Percentiles rank a stretch among this genome's conserved stretches.
These are phyloP conservation scores for Phialemonium atrogriseum DNA, from an alignment of 2,329 filamentous ascomycete species.

Conservation along the genomic window DNA sequence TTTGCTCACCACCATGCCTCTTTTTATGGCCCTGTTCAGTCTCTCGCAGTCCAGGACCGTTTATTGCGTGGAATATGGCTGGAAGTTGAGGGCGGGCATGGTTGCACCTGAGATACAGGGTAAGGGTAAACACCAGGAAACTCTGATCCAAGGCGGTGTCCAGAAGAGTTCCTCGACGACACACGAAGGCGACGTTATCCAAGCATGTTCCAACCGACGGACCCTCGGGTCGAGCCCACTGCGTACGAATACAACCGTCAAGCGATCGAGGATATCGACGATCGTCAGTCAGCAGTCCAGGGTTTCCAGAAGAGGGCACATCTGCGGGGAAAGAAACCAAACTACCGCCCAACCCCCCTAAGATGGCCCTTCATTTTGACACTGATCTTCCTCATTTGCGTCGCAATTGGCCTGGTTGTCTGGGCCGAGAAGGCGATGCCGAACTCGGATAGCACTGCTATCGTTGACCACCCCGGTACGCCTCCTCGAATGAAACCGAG, in stretches of 20 bases:
- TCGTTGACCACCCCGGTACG: too few relatives aligned
- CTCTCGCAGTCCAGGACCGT: too few relatives aligned
- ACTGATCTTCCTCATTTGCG: slow-evolving; percentile 16
- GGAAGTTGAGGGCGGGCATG: too few relatives aligned
- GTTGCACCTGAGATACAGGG: too few relatives aligned
- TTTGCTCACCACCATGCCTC: too few relatives aligned
- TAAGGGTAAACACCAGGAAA: too few relatives aligned
- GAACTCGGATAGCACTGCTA: slow-evolving; percentile 19
- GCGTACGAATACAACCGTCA: slow-evolving; percentile 22
- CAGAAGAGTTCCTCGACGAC: too few relatives aligned
- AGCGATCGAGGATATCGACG: slow-evolving; percentile 19
- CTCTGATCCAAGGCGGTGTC: too few relatives aligned
- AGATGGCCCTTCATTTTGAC: slow-evolving; percentile 22
- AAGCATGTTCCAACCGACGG: slow-evolving; percentile 8
- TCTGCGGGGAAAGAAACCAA: slow-evolving; percentile 7
- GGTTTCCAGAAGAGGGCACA: slow-evolving; percentile 4
- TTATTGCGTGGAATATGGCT: too few relatives aligned
- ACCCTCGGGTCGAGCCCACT: slow-evolving; percentile 8
- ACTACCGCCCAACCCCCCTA: slow-evolving; percentile 23
- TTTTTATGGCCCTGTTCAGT: too few relatives aligned
- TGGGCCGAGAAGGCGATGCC: slow-evolving; percentile 21
- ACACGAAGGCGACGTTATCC: too few relatives aligned
- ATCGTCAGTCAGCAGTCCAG: slow-evolving; percentile 3
- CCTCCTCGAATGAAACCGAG: too few relatives aligned
- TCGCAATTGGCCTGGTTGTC: slow-evolving; percentile 19